These are phyloP conservation scores for cucumber (Cucumis sativus) DNA, from an alignment of 306 rosid species.

Conservation along the genomic window DNA sequence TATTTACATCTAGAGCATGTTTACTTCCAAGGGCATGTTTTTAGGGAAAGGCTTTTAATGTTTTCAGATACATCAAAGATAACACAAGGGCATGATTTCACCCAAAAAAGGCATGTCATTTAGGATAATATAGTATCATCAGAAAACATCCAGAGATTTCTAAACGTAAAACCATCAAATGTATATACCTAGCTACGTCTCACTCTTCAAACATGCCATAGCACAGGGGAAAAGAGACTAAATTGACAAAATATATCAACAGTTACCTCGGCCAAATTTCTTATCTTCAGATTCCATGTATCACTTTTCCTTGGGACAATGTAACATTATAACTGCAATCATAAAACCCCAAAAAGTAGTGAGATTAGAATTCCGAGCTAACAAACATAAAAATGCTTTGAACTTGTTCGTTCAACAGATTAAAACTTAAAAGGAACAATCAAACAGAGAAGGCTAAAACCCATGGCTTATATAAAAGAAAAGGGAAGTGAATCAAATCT, in stretches of 20 bases:
- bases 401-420: neutral
- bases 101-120: neutral
- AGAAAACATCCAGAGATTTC: neutral
- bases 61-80: neutral
- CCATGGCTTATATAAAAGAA: neutral
- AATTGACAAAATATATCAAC: neutral
- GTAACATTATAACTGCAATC: conserved; percentile 7
- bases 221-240: neutral
- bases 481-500: neutral
- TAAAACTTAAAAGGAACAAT: neutral
- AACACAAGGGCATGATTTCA: neutral
- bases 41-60: too few relatives aligned
- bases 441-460: neutral
- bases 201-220: neutral
- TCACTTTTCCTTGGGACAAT: conserved; percentile 2
- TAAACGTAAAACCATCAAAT: neutral
- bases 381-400: neutral
- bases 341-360: neutral
- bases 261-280: conserved; percentile 9
- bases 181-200: neutral
- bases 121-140: neutral
- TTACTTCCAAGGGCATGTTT: too few relatives aligned
- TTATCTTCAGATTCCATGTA: conserved; percentile 11
- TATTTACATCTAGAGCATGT: too few relatives aligned
- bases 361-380: neutral